A percentile compares a stretch with the other conserved stretches of the same genome.
Conservation (phyloP, 805 yeast genomes). For the Saccharomycopsis fibuligera region DNA sequence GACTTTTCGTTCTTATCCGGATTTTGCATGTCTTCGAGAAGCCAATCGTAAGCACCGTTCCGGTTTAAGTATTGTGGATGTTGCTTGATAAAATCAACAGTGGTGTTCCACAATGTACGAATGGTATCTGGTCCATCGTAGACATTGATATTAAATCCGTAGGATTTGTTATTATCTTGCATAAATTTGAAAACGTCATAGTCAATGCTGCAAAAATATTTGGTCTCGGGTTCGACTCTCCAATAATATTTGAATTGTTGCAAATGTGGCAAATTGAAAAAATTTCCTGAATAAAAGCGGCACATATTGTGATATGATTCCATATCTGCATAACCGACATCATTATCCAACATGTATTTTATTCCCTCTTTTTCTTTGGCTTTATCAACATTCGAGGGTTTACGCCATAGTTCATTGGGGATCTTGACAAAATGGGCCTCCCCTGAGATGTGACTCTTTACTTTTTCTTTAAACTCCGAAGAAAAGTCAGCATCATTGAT, state of each 20-base stretch:
- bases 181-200: constrained; percentile 75
- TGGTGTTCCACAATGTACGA: constrained; percentile 60
- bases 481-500: constrained; percentile 66
- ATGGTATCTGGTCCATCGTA: constrained; percentile 68
- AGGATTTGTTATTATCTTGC: constrained; percentile 58
- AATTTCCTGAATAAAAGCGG: constrained; percentile 62
- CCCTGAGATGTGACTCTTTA: constrained; percentile 33
- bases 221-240: constrained; percentile 74
- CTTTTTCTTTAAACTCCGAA: constrained; percentile 43
- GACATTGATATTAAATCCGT: constrained; percentile 65
- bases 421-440: constrained; percentile 40
- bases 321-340: constrained; percentile 56
- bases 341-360: constrained; percentile 33
- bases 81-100: constrained; percentile 48
- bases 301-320: constrained; percentile 80
- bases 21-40: constrained; percentile 49
- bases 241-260: constrained; percentile 63
- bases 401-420: constrained; percentile 47
- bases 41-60: constrained; percentile 58
- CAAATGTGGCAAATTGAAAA: constrained; percentile 58
- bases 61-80: constrained; percentile 54
- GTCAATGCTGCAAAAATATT: constrained; percentile 59
- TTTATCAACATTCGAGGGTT: constrained; percentile 50
- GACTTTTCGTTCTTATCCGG: constrained; percentile 40
- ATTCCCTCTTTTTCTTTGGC: constrained; percentile 37